These are phyloP conservation scores for Aurantiochytrium sp. DNA, from an alignment of 108 stramenopile species.

Conservation along the genomic window DNA sequence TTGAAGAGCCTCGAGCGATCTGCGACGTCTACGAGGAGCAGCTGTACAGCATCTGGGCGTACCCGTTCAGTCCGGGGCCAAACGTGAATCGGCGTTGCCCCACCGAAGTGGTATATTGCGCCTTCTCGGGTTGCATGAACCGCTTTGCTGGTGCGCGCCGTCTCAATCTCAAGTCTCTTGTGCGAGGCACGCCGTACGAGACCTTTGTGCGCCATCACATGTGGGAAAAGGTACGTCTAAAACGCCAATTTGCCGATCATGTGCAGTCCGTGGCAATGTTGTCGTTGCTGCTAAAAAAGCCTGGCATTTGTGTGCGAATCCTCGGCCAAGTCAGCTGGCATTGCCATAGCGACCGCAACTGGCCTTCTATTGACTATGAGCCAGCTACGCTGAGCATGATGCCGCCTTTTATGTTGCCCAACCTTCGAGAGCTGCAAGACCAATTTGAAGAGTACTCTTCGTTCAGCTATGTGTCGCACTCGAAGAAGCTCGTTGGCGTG, in stretches of 20 bases:
- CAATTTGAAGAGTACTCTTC: not conserved
- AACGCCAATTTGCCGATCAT: not conserved
- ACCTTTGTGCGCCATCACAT: not conserved
- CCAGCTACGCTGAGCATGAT: not conserved
- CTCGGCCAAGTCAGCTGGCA: not conserved
- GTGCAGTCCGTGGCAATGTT: slow-evolving; percentile 1
- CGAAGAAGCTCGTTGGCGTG: too few species aligned
- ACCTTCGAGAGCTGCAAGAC: too few species aligned
- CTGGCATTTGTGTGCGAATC: not conserved
- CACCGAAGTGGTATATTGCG: not conserved
- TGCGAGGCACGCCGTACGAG: not conserved
- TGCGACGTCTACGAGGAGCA: not conserved
- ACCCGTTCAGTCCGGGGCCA: not conserved
- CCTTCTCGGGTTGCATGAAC: not conserved
- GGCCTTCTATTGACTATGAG: not conserved
- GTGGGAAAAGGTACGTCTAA: not conserved
- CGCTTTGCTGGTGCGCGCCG: not conserved
- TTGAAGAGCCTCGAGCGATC: not conserved
- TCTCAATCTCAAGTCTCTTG: not conserved
- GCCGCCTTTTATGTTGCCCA: not conserved
- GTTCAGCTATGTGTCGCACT: not conserved
- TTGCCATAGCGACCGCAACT: not conserved
- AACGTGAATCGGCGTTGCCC: not conserved
- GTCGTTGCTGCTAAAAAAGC: not conserved
- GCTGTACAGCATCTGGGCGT: not conserved